Evolutionary conservation across 768 basidiomycete species (phyloP), one percentile per base, ranked within the genome.

Genomic region (Trametes cubensis): DNA sequence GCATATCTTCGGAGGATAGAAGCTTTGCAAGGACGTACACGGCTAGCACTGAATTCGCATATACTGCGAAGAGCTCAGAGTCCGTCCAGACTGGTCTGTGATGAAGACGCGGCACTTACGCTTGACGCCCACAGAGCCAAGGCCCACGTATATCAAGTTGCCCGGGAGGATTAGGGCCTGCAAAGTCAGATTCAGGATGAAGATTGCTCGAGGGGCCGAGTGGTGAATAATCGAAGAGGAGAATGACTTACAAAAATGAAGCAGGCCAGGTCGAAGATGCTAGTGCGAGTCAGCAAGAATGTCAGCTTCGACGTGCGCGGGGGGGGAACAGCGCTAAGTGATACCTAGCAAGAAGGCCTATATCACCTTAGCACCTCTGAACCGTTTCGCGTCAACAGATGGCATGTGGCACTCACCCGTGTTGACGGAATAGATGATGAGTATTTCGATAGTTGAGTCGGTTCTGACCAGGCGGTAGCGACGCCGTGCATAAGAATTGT

Each of bases 1-100:
- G 17, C 6, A 15, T 26, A n/a, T n/a, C n/a, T n/a, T n/a, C n/a
- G n/a, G n/a, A n/a, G n/a, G n/a, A n/a, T n/a, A n/a, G n/a, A n/a
- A n/a, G n/a, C n/a, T n/a, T n/a, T n/a, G n/a, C n/a, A n/a, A n/a
- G n/a, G n/a, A n/a, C 56, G 13, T 41, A 58, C 56, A 58, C 46
- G 10, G 56, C 56, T n/a, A 58, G 56, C 3, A 58, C 56, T 3
- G 56, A 58, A 47, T 58, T 58, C 7, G 56, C 56, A 34, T 58
- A 58, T 18, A 58, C 56, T 58, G 6, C 17, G 7, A 18, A 14
- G 28, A 15, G 6, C n/a, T n/a, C n/a, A n/a, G n/a, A 2, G 17
- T 34, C 3, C 10, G 6, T 13, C 23, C 23, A 13, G 17, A 11
- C 15, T 11, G 3, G 41, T 28, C 28, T 28, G 28, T 28, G 28